Evolutionary conservation across 2,329 filamentous ascomycete genomes (phyloP), one percentile per base, ranked within the genome.

Genomic region (Scedosporium dehoogii): DNA sequence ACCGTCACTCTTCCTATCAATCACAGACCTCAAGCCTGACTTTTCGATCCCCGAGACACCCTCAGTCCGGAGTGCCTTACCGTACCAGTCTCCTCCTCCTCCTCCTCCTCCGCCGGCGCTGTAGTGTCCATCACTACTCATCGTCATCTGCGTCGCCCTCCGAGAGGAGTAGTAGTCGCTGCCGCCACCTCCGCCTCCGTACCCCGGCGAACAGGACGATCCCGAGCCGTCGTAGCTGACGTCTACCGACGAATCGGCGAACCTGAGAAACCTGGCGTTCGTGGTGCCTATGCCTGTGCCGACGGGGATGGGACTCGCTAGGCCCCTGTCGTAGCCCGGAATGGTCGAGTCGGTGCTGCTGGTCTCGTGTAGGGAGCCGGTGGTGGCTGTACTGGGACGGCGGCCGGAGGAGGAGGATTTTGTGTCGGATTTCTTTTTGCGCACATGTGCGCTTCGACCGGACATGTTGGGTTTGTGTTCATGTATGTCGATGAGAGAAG

Each of bases 1-100:
- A 25, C 75, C 77, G n/a, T 83, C 80, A 66, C 81, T 85, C 67
- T 76, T 81, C 71, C 80, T 81, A 65, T 85, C 82, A 58, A 85
- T 72, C 23, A 75, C 76, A 55, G 73, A 79, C 56, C 82, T 74
- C 58, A 85, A 73, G 0, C 79, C 79, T 2, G 81, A 84, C 66
- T 80, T 81, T 67, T 84, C 81, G 59, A 85, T 83, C 6, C 77
- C 79, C 1, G 79, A 80, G 1, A 80, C 75, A 51, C 83, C 80
- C 29, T 82, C 79, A 0, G 78, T 77, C 68, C 74, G 77, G 65
- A 80, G 70, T 9, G 75, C 75, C 0, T 27, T 55, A 4, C 51
- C 51, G 23, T 55, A 55, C 51, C 51, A 75, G 60, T 78, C 72
- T 0, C 73, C 73, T 10, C 77, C 73, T 2, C 74, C 75, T 58